Conservation (phyloP, 371 early-diverging fungal species). For the Ordospora pajunii region DNA sequence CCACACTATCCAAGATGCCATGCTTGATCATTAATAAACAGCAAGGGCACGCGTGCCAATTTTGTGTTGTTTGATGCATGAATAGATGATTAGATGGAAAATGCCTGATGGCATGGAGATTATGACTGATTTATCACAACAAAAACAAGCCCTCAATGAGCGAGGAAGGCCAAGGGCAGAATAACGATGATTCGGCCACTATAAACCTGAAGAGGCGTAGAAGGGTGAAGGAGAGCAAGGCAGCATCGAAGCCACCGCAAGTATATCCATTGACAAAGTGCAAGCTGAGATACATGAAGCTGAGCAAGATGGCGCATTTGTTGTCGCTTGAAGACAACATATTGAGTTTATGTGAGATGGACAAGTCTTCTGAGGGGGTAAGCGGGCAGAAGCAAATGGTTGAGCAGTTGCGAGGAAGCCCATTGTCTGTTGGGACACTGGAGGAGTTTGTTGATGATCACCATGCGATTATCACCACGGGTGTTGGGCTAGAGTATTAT, state of each 20-base stretch:
- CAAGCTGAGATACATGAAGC: constrained; percentile 52
- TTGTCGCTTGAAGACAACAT: constrained; percentile 57
- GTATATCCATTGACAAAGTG: constrained; percentile 51
- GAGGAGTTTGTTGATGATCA: constrained; percentile 99
- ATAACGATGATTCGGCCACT: constrained; percentile 37
- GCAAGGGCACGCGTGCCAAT: too few relatives aligned
- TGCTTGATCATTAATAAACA: constrained; percentile 30
- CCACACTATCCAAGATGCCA: constrained; percentile 53
- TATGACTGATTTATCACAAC: background rate
- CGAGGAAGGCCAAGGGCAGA: constrained; percentile 4
- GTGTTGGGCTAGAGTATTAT: constrained; percentile 91
- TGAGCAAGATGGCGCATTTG: constrained; percentile 52
- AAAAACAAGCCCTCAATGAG: constrained; percentile 25
- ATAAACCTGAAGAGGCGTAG: constrained; percentile 43
- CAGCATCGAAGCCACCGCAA: constrained; percentile 31
- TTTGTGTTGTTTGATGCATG: too few relatives aligned
- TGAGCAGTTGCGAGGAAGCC: constrained; percentile 92
- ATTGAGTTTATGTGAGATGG: constrained; percentile 41
- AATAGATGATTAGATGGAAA: too few relatives aligned
- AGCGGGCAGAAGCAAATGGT: constrained; percentile 69
- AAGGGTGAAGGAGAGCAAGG: constrained; percentile 44
- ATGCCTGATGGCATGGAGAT: background rate
- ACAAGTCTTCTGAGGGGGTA: constrained; percentile 33
- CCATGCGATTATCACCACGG: constrained; percentile 92
- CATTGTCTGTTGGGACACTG: constrained; percentile 91